These are phyloP conservation scores for Lophiotrema nucula DNA, from an alignment of 495 filamentous ascomycete species.

Conservation along the genomic window DNA sequence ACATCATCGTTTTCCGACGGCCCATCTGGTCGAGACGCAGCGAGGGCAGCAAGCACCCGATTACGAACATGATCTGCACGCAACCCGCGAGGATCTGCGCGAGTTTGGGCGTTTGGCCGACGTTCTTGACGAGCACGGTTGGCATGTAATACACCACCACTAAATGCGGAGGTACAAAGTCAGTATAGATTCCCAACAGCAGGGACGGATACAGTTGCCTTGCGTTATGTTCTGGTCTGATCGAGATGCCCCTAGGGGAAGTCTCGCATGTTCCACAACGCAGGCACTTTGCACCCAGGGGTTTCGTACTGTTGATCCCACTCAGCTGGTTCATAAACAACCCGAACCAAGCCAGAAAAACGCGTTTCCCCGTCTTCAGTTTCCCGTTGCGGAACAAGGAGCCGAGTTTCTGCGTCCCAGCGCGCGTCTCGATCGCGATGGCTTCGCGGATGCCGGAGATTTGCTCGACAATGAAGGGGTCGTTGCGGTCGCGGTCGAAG, in stretches of 20 bases:
- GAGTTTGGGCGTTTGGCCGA: slow-evolving; percentile 28
- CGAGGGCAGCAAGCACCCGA: slow-evolving; percentile 48
- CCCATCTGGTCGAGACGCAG: slow-evolving; percentile 47
- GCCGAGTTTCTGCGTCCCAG: slow-evolving; percentile 47
- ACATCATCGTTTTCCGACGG: slow-evolving; percentile 57
- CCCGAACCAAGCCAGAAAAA: slow-evolving; percentile 48
- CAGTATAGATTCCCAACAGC: too few species aligned
- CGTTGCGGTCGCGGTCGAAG: slow-evolving; percentile 33
- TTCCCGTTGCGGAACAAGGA: slow-evolving; percentile 51
- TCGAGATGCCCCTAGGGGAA: too few species aligned
- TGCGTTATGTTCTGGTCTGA: too few species aligned
- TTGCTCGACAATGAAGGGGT: slow-evolving; percentile 31
- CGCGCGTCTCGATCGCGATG: slow-evolving; percentile 44
- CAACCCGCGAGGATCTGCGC: slow-evolving; percentile 35
- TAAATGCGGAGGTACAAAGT: slow-evolving; percentile 21
- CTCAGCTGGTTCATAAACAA: slow-evolving; percentile 37
- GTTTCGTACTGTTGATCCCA: slow-evolving; percentile 36
- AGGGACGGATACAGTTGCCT: too few species aligned
- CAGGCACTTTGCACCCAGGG: too few species aligned
- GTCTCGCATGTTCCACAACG: too few species aligned
- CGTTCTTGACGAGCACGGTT: slow-evolving; percentile 34
- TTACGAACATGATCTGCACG: slow-evolving; percentile 35
- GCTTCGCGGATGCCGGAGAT: slow-evolving; percentile 46
- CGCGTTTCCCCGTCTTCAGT: slow-evolving; percentile 50
- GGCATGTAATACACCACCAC: slow-evolving; percentile 22